Evolutionary conservation across 805 yeast genomes (phyloP).

Genomic region (Candida namnaoensis): DNA sequence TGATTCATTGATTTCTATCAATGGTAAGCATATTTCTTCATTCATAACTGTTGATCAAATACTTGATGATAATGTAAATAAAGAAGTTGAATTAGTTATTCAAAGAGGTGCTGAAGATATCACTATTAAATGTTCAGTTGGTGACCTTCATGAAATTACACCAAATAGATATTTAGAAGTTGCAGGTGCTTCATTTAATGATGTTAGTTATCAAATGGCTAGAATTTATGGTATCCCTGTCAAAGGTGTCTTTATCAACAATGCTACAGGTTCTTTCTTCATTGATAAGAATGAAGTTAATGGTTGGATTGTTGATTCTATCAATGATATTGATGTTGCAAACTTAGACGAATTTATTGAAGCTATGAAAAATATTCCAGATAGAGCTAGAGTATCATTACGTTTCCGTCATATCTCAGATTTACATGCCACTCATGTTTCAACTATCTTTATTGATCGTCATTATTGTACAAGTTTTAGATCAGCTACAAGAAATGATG

Average conservation of each 20-base stretch:
- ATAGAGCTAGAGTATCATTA: slow-evolving; percentile 60
- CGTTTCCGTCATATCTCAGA: slow-evolving; percentile 74
- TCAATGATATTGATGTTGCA: slow-evolving; percentile 71
- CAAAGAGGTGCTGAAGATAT: slow-evolving; percentile 70
- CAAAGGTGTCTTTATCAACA: slow-evolving; percentile 71
- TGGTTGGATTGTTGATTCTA: slow-evolving; percentile 77
- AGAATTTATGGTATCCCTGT: slow-evolving; percentile 78
- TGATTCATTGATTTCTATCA: slow-evolving; percentile 70
- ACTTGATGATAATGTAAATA: slow-evolving; percentile 62
- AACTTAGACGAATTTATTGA: slow-evolving; percentile 67
- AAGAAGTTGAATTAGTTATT: slow-evolving; percentile 43
- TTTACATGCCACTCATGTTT: slow-evolving; percentile 61
- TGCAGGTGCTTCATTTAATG: slow-evolving; percentile 82
- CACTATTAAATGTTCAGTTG: slow-evolving; percentile 44
- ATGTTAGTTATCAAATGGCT: slow-evolving; percentile 83
- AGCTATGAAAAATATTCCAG: slow-evolving; percentile 73
- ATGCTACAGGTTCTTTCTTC: slow-evolving; percentile 71
- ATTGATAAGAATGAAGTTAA: slow-evolving; percentile 46
- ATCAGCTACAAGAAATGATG: slow-evolving; percentile 54
- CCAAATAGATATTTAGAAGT: slow-evolving; percentile 77
- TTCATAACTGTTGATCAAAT: slow-evolving; percentile 80
- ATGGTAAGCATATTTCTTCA: slow-evolving; percentile 53
- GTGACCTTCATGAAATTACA: slow-evolving; percentile 73
- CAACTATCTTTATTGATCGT: slow-evolving; percentile 68
- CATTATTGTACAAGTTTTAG: slow-evolving; percentile 77